These are phyloP conservation scores for Circinella minor DNA, from an alignment of 371 early-diverging fungal genomes.

Conservation along the genomic window DNA sequence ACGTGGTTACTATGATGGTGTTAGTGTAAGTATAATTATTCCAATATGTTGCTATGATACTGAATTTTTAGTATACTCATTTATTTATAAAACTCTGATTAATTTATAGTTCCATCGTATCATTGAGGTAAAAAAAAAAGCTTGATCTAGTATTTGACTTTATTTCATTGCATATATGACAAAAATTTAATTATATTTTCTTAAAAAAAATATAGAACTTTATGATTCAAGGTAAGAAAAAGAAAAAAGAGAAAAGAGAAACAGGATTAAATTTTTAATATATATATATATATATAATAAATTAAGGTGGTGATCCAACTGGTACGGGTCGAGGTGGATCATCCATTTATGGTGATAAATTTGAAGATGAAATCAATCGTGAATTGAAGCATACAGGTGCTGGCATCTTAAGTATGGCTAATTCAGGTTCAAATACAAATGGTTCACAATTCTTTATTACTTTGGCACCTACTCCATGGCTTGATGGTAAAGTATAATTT, in stretches of 20 bases:
- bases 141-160: no score
- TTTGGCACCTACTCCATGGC: slow-evolving; percentile 72
- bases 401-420: slow-evolving; percentile 87
- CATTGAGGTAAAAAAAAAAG: slow-evolving; percentile 55
- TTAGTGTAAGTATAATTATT: slow-evolving; percentile 55
- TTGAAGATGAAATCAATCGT: slow-evolving; percentile 79
- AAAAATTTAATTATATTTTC: no score
- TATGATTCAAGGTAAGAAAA: slow-evolving; percentile 76
- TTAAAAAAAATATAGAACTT: slow-evolving; percentile 54
- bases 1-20: slow-evolving; percentile 70
- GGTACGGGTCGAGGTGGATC: slow-evolving; percentile 69
- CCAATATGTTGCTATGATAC: no score
- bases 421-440: slow-evolving; percentile 84
- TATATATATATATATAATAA: background rate
- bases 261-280: background rate
- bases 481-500: slow-evolving; percentile 63
- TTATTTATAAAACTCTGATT: background rate
- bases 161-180: no score
- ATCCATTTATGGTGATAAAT: slow-evolving; percentile 75
- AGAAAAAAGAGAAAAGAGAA: background rate
- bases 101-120: slow-evolving; percentile 74
- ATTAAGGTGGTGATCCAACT: slow-evolving; percentile 58
- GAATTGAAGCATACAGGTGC: slow-evolving; percentile 79
- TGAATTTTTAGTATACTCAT: background rate
- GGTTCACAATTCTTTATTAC: slow-evolving; percentile 82